A percentile compares a stretch with the other conserved stretches of the same genome.
phyloP scores from a whole-genome alignment of 2,329 filamentous ascomycete species.

The Colletotrichum destructivum region DNA sequence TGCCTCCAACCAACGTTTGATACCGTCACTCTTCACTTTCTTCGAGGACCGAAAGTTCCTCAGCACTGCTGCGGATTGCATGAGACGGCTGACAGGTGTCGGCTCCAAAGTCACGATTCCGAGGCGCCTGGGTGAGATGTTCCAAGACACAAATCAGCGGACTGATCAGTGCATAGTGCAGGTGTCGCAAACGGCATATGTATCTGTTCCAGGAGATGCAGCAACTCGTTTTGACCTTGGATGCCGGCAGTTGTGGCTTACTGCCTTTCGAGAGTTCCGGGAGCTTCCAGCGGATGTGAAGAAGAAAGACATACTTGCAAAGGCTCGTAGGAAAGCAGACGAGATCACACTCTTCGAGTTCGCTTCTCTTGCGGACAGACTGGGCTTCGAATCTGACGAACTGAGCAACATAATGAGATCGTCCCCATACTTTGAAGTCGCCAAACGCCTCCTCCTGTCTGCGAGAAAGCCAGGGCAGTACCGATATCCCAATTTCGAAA shows the following conservation, averaged over 20 bases:
- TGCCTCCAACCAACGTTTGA: neutral
- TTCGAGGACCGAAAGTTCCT: constrained; percentile 18
- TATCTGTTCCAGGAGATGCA: constrained; percentile 6
- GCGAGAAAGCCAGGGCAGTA: too few species aligned
- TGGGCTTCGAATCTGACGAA: constrained; percentile 18
- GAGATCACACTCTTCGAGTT: constrained; percentile 20
- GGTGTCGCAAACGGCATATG: neutral
- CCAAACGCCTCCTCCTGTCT: too few species aligned
- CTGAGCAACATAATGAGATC: constrained; percentile 7
- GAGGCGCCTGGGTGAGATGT: constrained; percentile 9
- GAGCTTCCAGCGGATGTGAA: constrained; percentile 6
- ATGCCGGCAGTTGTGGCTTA: constrained; percentile 11
- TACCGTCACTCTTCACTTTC: constrained; percentile 19
- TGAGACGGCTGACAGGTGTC: constrained; percentile 14
- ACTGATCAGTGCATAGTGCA: constrained; percentile 3
- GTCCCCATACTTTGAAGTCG: too few species aligned
- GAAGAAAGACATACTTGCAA: constrained; percentile 10
- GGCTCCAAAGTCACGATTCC: constrained; percentile 9
- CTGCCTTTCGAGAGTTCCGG: constrained; percentile 20
- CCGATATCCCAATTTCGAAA: constrained; percentile 2
- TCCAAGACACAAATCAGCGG: neutral
- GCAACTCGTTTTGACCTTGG: constrained; percentile 18
- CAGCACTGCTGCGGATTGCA: neutral
- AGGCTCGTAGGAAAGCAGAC: constrained; percentile 8
- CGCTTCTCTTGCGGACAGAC: constrained; percentile 15